Evolutionary conservation across 495 filamentous ascomycete genomes (phyloP).

Genomic region (Daldinia vernicosa): DNA sequence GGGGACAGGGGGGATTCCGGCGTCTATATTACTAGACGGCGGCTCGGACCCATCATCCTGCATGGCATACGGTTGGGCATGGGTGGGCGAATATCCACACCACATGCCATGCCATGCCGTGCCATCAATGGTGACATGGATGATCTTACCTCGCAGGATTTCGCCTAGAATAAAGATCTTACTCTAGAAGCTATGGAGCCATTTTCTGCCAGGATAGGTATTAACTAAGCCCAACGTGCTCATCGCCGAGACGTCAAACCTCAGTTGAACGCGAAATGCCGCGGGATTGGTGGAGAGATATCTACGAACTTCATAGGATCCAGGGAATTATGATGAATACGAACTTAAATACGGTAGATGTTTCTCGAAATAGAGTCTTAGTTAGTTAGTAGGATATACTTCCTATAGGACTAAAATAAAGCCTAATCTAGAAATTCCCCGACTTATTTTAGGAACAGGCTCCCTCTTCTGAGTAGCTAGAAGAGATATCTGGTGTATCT

Average conservation of each 20-base stretch:
- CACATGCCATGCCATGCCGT: not conserved
- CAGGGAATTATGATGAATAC: not conserved
- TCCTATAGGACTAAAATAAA: not conserved
- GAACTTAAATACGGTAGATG: not conserved
- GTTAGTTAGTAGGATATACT: not conserved
- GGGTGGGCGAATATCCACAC: not conserved
- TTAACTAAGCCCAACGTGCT: not conserved
- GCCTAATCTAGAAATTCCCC: not conserved
- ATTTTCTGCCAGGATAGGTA: not conserved
- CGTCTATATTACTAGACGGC: not conserved
- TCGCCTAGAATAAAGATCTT: constrained; percentile 16
- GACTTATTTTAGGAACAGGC: not conserved
- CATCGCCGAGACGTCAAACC: not conserved
- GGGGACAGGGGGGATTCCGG: constrained; percentile 3
- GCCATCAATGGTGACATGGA: not conserved
- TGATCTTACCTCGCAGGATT: constrained; percentile 2
- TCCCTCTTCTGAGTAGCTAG: not conserved
- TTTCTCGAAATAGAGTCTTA: not conserved
- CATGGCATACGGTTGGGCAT: constrained; percentile 18
- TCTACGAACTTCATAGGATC: not conserved
- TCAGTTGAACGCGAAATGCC: not conserved
- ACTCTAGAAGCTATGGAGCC: constrained; percentile 8
- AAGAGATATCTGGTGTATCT: not conserved
- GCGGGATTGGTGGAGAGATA: not conserved
- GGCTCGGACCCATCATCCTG: constrained; percentile 3